Conservation (phyloP, 106 monocot genomes). For the Triglochin maritima region DNA sequence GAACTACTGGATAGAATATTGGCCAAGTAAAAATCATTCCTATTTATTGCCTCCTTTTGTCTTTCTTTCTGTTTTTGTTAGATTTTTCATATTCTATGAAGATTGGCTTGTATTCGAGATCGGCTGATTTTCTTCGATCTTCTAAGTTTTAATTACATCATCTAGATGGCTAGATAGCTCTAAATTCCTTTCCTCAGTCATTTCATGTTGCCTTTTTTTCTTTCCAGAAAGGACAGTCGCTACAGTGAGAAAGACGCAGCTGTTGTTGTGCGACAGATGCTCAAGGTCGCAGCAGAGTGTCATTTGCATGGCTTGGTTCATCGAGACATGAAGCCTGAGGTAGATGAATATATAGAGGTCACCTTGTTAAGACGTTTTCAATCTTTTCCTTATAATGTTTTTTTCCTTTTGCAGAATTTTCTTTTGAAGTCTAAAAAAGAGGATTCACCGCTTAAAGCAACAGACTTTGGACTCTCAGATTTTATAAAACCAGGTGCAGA, state of each 20-base stretch:
- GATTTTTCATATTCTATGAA: not conserved
- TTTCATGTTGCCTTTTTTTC: slow-evolving; percentile 8
- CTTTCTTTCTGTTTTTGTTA: not conserved
- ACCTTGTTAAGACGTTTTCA: not conserved
- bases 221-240: slow-evolving; percentile 76
- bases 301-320: slow-evolving; percentile 95
- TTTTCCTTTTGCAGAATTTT: slow-evolving; percentile 52
- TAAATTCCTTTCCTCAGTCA: not conserved
- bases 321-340: slow-evolving; percentile 97
- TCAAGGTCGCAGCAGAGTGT: slow-evolving; percentile 91
- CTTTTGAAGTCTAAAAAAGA: slow-evolving; percentile 76
- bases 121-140: too few species aligned
- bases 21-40: slow-evolving; percentile 49
- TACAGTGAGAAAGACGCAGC: slow-evolving; percentile 97
- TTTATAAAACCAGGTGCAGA: slow-evolving; percentile 69
- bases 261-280: slow-evolving; percentile 80
- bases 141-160: too few species aligned
- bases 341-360: slow-evolving; percentile 5
- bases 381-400: not conserved
- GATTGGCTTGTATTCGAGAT: not conserved
- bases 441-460: slow-evolving; percentile 81
- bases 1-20: slow-evolving; percentile 88
- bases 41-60: not conserved
- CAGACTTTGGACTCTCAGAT: slow-evolving; percentile 95
- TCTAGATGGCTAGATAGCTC: not conserved